Conservation (phyloP, 495 filamentous ascomycete genomes). For the Glutinoglossum americanum region DNA sequence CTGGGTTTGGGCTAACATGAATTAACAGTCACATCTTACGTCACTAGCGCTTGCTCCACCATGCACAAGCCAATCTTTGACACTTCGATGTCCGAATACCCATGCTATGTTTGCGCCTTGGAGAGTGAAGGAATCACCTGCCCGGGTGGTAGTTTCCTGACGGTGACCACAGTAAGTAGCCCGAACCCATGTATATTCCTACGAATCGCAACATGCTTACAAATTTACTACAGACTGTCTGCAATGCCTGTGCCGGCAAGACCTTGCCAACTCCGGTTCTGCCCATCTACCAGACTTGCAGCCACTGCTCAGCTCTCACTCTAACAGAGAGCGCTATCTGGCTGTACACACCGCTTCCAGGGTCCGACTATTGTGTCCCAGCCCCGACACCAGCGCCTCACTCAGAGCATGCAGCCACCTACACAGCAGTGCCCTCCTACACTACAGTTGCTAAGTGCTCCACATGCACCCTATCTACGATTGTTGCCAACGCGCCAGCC, state of each 20-base stretch:
- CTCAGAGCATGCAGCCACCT: not conserved
- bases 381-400: not conserved
- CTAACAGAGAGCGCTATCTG: not conserved
- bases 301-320: not conserved
- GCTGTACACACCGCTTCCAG: not conserved
- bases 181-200: too few species aligned
- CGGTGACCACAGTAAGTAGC: slow-evolving; percentile 6
- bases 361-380: not conserved
- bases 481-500: not conserved
- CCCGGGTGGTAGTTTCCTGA: slow-evolving; percentile 7
- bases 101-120: slow-evolving; percentile 11
- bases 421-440: not conserved
- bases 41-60: slow-evolving; percentile 8
- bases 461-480: not conserved
- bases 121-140: slow-evolving; percentile 7
- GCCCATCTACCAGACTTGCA: not conserved
- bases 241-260: not conserved
- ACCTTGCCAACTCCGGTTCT: not conserved
- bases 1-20: not conserved
- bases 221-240: not conserved
- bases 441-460: not conserved
- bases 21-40: slow-evolving; percentile 6
- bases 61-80: slow-evolving; percentile 10
- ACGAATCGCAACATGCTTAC: not conserved
- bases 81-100: slow-evolving; percentile 5